Percentiles rank a stretch among this genome's conserved stretches.
Evolutionary conservation across 495 filamentous ascomycete species (phyloP).

Genomic region (Penicillium bovifimosum): DNA sequence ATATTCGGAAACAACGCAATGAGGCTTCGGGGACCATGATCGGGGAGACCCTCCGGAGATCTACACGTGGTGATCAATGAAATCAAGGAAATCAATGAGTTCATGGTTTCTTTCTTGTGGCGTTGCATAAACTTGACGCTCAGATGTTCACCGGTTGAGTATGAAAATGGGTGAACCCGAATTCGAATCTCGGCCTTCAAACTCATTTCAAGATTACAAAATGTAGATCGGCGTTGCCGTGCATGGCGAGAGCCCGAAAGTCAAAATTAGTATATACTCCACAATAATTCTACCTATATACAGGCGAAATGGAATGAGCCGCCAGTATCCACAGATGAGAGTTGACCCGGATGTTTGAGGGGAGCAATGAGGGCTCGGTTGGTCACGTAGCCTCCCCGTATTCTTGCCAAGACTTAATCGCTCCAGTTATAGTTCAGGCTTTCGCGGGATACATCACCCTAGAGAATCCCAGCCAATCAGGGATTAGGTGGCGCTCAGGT

Average conservation of each 20-base stretch:
- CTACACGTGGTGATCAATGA: not conserved
- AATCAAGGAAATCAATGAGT: not conserved
- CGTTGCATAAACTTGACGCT: not conserved
- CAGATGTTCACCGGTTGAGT: no score
- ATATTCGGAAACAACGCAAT: not conserved
- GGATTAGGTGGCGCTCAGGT: not conserved
- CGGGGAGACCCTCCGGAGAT: not conserved
- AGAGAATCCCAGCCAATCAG: not conserved
- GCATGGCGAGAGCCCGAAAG: not conserved
- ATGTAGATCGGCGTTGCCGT: not conserved
- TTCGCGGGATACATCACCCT: conserved; percentile 16
- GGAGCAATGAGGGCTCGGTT: not conserved
- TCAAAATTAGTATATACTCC: not conserved
- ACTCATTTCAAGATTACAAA: not conserved
- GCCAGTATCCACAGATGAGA: not conserved
- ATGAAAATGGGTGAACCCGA: no score
- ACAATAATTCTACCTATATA: no score
- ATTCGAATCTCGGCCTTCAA: not conserved
- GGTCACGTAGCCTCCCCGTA: not conserved
- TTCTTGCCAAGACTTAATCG: not conserved
- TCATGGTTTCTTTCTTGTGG: not conserved
- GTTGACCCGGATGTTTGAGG: not conserved
- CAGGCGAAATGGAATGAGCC: not conserved
- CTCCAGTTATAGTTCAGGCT: not conserved
- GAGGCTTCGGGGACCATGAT: not conserved